These are phyloP conservation scores for Sugiyamaella japonica DNA, from an alignment of 1,139 yeast species.

Conservation along the genomic window DNA sequence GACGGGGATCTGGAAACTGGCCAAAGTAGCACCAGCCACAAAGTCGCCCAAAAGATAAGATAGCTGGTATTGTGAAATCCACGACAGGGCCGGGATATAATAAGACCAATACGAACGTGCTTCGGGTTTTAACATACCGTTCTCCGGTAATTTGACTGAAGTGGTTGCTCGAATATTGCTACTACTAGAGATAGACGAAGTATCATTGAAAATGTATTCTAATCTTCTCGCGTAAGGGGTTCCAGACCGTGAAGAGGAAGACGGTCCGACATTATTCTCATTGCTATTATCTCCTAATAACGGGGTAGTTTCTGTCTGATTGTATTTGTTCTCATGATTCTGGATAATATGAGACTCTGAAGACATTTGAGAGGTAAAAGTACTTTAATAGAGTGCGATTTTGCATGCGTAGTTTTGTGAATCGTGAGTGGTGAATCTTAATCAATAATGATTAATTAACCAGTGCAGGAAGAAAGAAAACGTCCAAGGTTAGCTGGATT, in stretches of 20 bases:
- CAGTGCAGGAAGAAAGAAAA: not conserved
- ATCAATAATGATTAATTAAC: not conserved
- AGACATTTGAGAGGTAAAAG: not conserved
- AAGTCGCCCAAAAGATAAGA: slow-evolving; percentile 67
- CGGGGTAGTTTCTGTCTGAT: slow-evolving; percentile 4
- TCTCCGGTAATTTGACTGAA: slow-evolving; percentile 16
- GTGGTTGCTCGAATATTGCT: slow-evolving; percentile 8
- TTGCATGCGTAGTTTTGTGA: too few relatives aligned
- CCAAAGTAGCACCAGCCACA: slow-evolving; percentile 82
- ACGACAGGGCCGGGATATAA: slow-evolving; percentile 76
- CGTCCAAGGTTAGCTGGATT: not conserved
- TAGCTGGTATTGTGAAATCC: slow-evolving; percentile 66
- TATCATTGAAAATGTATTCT: slow-evolving; percentile 1
- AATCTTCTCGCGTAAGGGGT: slow-evolving; percentile 5
- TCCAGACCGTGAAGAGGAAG: slow-evolving; percentile 3
- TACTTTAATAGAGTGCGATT: not conserved
- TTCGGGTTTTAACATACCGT: slow-evolving; percentile 12
- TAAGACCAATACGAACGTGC: slow-evolving; percentile 50
- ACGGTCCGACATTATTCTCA: not conserved
- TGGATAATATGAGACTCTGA: not conserved
- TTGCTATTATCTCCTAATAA: not conserved
- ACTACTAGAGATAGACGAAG: slow-evolving; percentile 7
- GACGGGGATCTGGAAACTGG: slow-evolving; percentile 89
- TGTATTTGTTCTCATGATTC: not conserved
- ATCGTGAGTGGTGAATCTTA: too few relatives aligned